These are phyloP conservation scores for Wickerhamomyces kurtzmanii DNA, from an alignment of 805 yeast species.

Conservation along the genomic window DNA sequence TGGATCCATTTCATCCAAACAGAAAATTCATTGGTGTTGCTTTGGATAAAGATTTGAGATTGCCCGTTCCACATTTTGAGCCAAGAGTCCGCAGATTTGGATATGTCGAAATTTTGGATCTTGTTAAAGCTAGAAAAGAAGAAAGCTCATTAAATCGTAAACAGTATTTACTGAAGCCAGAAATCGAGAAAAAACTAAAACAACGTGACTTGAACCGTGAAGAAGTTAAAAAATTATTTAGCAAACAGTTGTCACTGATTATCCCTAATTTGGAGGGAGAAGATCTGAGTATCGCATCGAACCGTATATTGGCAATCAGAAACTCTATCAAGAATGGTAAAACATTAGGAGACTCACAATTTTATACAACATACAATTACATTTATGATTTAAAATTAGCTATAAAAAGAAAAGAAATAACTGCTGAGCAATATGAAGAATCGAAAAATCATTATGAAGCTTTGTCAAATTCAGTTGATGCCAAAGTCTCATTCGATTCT, in stretches of 20 bases:
- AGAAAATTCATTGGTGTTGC: constrained; percentile 89
- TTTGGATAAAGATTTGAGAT: constrained; percentile 43
- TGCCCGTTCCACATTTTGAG: constrained; percentile 88
- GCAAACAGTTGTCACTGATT: constrained; percentile 17
- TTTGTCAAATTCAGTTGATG: constrained; percentile 29
- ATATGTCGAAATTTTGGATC: constrained; percentile 39
- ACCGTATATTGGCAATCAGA: constrained; percentile 44
- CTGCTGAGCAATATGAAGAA: constrained; percentile 19
- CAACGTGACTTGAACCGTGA: constrained; percentile 31
- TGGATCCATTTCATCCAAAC: constrained; percentile 94
- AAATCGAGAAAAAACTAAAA: constrained; percentile 28
- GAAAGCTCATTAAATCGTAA: constrained; percentile 56
- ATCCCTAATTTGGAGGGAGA: constrained; percentile 18
- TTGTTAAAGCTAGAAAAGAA: constrained; percentile 44
- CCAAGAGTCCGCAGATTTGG: constrained; percentile 87
- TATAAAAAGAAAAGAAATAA: constrained; percentile 8
- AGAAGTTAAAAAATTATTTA: constrained; percentile 19
- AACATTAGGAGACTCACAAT: constrained; percentile 42
- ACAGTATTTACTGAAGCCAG: constrained; percentile 47
- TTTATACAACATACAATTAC: constrained; percentile 44
- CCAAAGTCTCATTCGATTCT: constrained; percentile 37
- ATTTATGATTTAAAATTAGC: constrained; percentile 28
- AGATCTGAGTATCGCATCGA: constrained; percentile 27
- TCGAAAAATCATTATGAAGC: constrained; percentile 21
- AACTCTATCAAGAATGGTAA: constrained; percentile 54